phyloP scores from a whole-genome alignment of 306 rosid genomes.

The Quercus berberidifolia region DNA sequence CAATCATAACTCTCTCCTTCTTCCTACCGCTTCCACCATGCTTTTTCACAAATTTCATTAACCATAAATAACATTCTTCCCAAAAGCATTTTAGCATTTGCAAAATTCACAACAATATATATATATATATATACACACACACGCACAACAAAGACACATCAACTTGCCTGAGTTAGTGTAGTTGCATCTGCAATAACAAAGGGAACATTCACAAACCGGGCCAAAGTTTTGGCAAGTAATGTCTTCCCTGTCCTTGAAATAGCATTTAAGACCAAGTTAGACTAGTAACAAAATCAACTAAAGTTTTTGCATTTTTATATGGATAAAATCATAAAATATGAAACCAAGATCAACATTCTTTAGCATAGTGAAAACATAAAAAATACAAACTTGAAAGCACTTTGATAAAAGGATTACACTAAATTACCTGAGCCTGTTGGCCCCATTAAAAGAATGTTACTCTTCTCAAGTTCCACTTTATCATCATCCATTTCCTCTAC shows the following conservation, averaged over 20 bases:
- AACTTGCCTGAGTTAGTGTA: constrained; percentile 93
- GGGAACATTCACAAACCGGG: constrained; percentile 94
- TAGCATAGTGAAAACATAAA: not conserved
- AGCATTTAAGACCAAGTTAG: constrained; percentile 62
- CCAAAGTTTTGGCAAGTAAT: constrained; percentile 98
- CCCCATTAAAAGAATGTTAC: constrained; percentile 95
- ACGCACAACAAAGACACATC: constrained; percentile 15
- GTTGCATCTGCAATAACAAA: constrained; percentile 98
- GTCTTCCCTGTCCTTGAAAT: constrained; percentile 99
- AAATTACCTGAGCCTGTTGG: constrained; percentile 98
- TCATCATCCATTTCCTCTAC: constrained; percentile 56
- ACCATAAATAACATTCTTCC: not conserved
- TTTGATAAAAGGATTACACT: constrained; percentile 11
- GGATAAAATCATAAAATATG: not conserved
- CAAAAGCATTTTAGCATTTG: not conserved
- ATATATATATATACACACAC: too few species aligned
- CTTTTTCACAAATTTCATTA: not conserved
- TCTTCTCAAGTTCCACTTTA: constrained; percentile 91
- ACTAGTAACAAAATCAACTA: constrained; percentile 27
- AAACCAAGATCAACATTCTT: not conserved
- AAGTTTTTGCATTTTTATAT: constrained; percentile 1
- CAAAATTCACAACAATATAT: not conserved
- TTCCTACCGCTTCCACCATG: too few species aligned
- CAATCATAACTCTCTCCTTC: too few species aligned
- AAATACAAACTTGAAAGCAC: not conserved